Evolutionary conservation across 2,329 filamentous ascomycete genomes (phyloP).

Genomic region (Colletotrichum paranaense): DNA sequence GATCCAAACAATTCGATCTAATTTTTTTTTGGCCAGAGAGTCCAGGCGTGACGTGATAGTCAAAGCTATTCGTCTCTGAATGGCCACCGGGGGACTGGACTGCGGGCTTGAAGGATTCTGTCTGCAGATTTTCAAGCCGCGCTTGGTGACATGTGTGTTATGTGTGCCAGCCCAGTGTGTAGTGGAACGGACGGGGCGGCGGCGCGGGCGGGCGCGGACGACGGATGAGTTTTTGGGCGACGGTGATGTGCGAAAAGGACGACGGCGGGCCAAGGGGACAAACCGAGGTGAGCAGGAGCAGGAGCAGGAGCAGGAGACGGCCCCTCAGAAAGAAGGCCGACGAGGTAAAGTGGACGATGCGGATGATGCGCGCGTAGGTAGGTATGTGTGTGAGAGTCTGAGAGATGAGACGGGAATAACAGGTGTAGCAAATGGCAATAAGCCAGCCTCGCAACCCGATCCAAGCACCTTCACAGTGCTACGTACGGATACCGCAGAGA

Average conservation of each 20-base stretch:
- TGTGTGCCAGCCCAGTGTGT: too few species aligned
- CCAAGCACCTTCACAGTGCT: too few species aligned
- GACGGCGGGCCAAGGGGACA: neutral
- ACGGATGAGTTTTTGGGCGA: neutral
- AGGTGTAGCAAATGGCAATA: neutral
- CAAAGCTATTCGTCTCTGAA: constrained; percentile 8
- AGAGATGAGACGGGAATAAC: neutral
- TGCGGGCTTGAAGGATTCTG: neutral
- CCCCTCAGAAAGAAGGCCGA: neutral
- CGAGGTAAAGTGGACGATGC: neutral
- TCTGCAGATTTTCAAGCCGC: constrained; percentile 4
- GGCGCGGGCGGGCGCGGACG: neutral
- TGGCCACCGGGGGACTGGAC: neutral
- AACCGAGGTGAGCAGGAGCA: neutral
- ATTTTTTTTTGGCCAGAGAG: neutral
- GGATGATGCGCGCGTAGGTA: too few species aligned
- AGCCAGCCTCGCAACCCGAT: neutral
- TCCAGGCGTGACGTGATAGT: constrained; percentile 9
- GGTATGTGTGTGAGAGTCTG: neutral
- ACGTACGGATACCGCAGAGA: neutral
- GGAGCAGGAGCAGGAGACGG: neutral
- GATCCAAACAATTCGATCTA: neutral
- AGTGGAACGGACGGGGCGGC: constrained; percentile 1
- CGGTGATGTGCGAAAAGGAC: neutral
- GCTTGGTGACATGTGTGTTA: constrained; percentile 9